Evolutionary conservation across 1,284 basidiomycete species (phyloP), one percentile per base, ranked within the genome.

Genomic region (Paramarasmius palmivorus): DNA sequence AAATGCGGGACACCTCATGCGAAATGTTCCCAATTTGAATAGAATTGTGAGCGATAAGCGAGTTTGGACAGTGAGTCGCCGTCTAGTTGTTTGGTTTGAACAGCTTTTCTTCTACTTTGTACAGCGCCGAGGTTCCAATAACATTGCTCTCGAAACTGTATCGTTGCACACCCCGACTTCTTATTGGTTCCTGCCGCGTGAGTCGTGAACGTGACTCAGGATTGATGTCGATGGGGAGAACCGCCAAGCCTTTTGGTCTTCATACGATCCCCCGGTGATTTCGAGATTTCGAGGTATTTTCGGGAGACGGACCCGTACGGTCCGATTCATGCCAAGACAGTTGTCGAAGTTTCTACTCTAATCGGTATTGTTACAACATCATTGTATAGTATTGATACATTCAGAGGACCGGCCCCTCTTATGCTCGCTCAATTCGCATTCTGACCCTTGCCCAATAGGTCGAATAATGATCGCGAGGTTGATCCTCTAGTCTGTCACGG

Each of bases 31-130:
- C 14, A 54, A 63, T 26, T 62, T 86, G 54, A 78, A 84, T 73
- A 59, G 61, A 20, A 70, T 89, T 37, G 66, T 85, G 29, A 79
- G 77, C 25, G 79, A 78, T 55, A 75, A 73, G 39, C 72, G 83
- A 36, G 63, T 80, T 8, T 89, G 85, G 85, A 81, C 72, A 60
- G 87, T 86, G 59, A 59, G 73, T 65, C 14, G 26, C 19, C n/a
- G 22, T 41, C 47, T 14, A 25, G 19, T 37, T 32, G 32, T 19
- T 20, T 17, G 35, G 29, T 41, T 34, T 15, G 19, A 36, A 25
- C 26, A n/a, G 22, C 19, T 22, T 54, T 41, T 12, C 42, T 20
- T 26, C 25, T 4, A 47, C 29, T 19, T 19, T 29, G 49, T 40
- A 22, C 45, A 38, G 49, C 35, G 47, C 42, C 20, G 46, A 53